Conservation (phyloP, 148 eudicot genomes). For the Vaccinium darrowii region DNA sequence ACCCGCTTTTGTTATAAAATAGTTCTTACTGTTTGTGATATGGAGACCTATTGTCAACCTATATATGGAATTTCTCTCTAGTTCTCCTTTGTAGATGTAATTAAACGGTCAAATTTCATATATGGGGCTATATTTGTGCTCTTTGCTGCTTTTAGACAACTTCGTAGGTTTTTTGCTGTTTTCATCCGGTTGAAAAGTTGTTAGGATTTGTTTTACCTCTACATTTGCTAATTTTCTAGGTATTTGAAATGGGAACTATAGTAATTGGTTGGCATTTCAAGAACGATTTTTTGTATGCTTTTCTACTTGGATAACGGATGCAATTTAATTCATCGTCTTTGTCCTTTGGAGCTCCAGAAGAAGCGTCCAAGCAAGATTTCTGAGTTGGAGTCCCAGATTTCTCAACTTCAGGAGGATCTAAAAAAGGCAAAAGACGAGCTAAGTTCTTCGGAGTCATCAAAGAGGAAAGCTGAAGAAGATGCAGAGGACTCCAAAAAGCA, state of each 20-base stretch:
- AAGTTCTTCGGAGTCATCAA: conserved; percentile 46
- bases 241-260: neutral
- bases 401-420: conserved; percentile 77
- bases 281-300: neutral
- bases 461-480: conserved; percentile 57
- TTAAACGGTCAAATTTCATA: neutral
- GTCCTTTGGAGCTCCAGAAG: conserved; percentile 36
- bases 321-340: conserved; percentile 4
- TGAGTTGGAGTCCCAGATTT: conserved; percentile 72
- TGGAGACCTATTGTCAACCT: neutral
- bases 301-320: neutral
- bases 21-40: neutral
- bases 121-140: neutral
- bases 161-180: neutral
- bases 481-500: conserved; percentile 59
- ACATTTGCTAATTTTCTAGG: neutral
- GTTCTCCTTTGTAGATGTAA: neutral
- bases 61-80: neutral
- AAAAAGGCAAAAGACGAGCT: conserved; percentile 67
- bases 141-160: neutral
- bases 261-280: neutral
- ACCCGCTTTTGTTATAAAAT: neutral
- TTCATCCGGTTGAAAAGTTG: neutral
- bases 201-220: neutral
- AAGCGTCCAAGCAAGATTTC: conserved; percentile 61